These are phyloP conservation scores for Podospora appendiculata DNA, from an alignment of 495 filamentous ascomycete species.

Conservation along the genomic window DNA sequence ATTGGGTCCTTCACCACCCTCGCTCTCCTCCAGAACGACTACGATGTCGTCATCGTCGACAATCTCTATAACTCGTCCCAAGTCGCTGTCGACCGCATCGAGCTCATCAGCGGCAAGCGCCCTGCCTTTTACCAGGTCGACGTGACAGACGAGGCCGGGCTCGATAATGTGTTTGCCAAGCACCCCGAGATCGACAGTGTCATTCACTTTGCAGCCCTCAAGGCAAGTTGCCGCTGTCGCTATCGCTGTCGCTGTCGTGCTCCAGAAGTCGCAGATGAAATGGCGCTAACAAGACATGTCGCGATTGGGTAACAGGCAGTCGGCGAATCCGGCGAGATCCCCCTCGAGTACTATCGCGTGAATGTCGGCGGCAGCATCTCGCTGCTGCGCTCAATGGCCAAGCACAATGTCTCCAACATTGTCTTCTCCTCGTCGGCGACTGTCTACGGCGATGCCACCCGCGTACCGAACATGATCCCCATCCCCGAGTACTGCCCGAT, in stretches of 20 bases:
- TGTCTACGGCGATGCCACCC: slow-evolving; percentile 96
- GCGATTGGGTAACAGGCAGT: slow-evolving; percentile 56
- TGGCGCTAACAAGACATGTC: too few species aligned
- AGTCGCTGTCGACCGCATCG: slow-evolving; percentile 85
- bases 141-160: slow-evolving; percentile 72
- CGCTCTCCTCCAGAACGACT: slow-evolving; percentile 84
- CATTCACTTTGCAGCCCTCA: slow-evolving; percentile 96
- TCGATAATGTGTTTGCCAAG: slow-evolving; percentile 82
- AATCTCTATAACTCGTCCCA: slow-evolving; percentile 92
- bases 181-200: slow-evolving; percentile 94
- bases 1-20: slow-evolving; percentile 97
- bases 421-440: slow-evolving; percentile 96
- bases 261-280: too few species aligned
- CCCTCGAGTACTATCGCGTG: slow-evolving; percentile 93
- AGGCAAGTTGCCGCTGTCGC: slow-evolving; percentile 49
- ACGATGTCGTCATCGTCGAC: slow-evolving; percentile 93
- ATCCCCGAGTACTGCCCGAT: slow-evolving; percentile 96
- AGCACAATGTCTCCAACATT: slow-evolving; percentile 87
- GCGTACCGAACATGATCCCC: slow-evolving; percentile 95
- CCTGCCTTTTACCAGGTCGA: slow-evolving; percentile 81
- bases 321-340: slow-evolving; percentile 90
- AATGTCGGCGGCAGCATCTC: slow-evolving; percentile 92
- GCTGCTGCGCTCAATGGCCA: slow-evolving; percentile 80
- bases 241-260: background rate
- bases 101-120: slow-evolving; percentile 84